A percentile compares a stretch with the other conserved stretches of the same genome.
Evolutionary conservation across 2,329 filamentous ascomycete species (phyloP).

Genomic region (Byssoonygena ceratinophila): DNA sequence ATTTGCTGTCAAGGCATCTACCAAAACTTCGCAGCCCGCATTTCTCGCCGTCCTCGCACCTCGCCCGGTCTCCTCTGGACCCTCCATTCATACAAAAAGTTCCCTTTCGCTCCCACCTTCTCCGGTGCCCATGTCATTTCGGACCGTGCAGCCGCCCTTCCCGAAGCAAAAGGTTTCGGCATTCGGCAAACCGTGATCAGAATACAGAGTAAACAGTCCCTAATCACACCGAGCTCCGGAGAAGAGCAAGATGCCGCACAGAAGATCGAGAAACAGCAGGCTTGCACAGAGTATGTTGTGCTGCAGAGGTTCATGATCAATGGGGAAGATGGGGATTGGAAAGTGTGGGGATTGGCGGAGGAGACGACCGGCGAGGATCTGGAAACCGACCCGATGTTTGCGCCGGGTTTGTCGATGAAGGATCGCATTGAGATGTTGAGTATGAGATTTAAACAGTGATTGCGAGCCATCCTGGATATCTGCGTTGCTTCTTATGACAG

Average conservation of each 20-base stretch:
- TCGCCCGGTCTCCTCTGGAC: constrained; percentile 28
- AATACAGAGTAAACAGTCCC: constrained; percentile 32
- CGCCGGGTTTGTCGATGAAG: constrained; percentile 25
- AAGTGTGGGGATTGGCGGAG: constrained; percentile 41
- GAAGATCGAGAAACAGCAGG: constrained; percentile 28
- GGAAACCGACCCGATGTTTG: constrained; percentile 27
- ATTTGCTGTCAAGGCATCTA: constrained; percentile 33
- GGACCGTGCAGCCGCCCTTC: constrained; percentile 35
- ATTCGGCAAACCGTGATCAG: constrained; percentile 33
- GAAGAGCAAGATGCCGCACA: constrained; percentile 7
- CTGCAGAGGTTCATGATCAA: constrained; percentile 38
- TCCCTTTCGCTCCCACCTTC: constrained; percentile 28
- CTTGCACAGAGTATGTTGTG: constrained; percentile 42
- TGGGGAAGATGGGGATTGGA: constrained; percentile 38
- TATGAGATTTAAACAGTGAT: constrained; percentile 8
- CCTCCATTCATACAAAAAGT: constrained; percentile 30
- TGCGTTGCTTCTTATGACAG: too few species aligned
- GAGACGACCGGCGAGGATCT: constrained; percentile 35
- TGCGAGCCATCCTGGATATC: neutral
- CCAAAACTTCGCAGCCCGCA: constrained; percentile 26
- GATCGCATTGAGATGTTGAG: constrained; percentile 30
- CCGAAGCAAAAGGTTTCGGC: constrained; percentile 30
- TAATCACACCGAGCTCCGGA: constrained; percentile 20
- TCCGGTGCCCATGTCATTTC: constrained; percentile 31
- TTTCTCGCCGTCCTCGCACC: constrained; percentile 26